A percentile compares a stretch with the other conserved stretches of the same genome.
phyloP scores from a whole-genome alignment of 805 yeast genomes.

The Metschnikowia lochheadii region DNA sequence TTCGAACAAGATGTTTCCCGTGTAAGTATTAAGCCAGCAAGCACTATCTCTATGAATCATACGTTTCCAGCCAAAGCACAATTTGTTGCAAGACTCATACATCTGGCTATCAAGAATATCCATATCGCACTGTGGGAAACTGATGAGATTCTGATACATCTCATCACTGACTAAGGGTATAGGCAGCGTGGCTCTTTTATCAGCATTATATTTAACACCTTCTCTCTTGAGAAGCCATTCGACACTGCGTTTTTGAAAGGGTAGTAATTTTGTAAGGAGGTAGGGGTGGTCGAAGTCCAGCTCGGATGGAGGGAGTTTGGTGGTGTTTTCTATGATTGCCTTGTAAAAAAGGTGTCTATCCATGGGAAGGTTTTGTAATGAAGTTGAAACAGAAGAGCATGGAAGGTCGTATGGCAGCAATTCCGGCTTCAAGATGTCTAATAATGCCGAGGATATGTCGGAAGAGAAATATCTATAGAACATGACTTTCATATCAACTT shows the following conservation, averaged over 20 bases:
- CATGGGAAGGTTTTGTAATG: constrained; percentile 15
- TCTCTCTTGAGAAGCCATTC: constrained; percentile 56
- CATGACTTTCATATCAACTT: constrained; percentile 8
- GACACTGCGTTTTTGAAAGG: constrained; percentile 53
- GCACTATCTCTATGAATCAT: constrained; percentile 8
- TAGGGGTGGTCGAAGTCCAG: constrained; percentile 36
- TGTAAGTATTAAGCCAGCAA: constrained; percentile 49
- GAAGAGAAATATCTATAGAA: constrained; percentile 18
- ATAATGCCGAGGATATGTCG: constrained; percentile 12
- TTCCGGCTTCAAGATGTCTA: constrained; percentile 1
- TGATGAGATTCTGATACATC: background rate
- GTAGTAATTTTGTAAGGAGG: constrained; percentile 39
- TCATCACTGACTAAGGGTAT: constrained; percentile 18
- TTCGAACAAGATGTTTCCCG: constrained; percentile 43
- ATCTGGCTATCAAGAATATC: constrained; percentile 22
- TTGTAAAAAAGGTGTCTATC: constrained; percentile 46
- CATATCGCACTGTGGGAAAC: constrained; percentile 7
- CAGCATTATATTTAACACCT: constrained; percentile 34
- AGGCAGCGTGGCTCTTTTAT: constrained; percentile 20
- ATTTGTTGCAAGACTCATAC: constrained; percentile 30
- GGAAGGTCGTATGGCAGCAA: background rate
- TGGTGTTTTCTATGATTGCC: constrained; percentile 44
- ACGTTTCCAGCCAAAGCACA: constrained; percentile 53
- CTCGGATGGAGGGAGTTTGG: constrained; percentile 16
- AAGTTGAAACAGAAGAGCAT: background rate